Evolutionary conservation across 2,329 filamentous ascomycete genomes (phyloP).

Genomic region (Fusarium continuum): DNA sequence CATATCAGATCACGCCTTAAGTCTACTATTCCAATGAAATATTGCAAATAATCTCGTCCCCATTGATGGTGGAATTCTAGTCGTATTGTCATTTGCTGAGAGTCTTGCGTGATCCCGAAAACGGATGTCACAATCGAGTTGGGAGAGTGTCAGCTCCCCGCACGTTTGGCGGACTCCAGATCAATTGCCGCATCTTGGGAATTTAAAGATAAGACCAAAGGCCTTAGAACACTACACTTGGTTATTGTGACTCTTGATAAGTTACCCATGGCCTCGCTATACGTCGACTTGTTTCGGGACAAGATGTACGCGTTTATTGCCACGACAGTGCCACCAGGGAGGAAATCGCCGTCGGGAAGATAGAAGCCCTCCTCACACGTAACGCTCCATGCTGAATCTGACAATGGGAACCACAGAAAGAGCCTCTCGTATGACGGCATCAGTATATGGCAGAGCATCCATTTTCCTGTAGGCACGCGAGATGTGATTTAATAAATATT

Average conservation of each 20-base stretch:
- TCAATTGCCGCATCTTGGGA: neutral
- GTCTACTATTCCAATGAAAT: neutral
- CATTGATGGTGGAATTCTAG: neutral
- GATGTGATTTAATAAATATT: too few species aligned
- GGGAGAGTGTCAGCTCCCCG: neutral
- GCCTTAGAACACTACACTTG: too few species aligned
- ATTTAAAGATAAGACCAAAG: neutral
- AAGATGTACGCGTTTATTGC: conserved; percentile 51
- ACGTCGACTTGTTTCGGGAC: conserved; percentile 49
- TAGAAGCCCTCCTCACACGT: conserved; percentile 50
- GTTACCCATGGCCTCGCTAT: too few species aligned
- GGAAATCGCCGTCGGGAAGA: conserved; percentile 44
- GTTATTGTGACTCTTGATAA: too few species aligned
- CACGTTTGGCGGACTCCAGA: neutral
- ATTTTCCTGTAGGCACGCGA: conserved; percentile 32
- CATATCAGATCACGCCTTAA: conserved; percentile 4
- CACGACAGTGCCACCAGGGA: conserved; percentile 47
- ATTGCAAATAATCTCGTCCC: neutral
- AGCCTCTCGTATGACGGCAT: conserved; percentile 58
- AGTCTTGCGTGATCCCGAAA: conserved; percentile 15
- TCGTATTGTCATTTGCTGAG: neutral
- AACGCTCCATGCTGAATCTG: conserved; percentile 55
- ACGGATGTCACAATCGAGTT: neutral
- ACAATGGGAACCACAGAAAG: conserved; percentile 56
- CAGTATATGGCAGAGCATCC: conserved; percentile 27